A percentile compares a stretch with the other conserved stretches of the same genome.
These are phyloP conservation scores for Cladophialophora bantiana DNA, from an alignment of 2,329 filamentous ascomycete species.

Conservation along the genomic window DNA sequence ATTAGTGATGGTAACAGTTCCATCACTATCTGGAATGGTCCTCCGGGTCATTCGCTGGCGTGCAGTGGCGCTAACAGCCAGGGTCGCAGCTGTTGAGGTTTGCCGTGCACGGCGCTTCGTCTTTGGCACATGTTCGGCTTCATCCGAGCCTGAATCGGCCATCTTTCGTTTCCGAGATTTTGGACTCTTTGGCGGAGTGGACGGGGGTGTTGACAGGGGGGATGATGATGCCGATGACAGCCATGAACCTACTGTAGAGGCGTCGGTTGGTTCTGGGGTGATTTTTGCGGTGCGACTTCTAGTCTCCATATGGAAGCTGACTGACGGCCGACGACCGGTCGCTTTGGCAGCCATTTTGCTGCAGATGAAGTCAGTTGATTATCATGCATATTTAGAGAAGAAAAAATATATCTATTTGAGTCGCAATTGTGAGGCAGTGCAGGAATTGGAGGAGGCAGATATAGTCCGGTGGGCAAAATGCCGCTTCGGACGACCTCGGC, in stretches of 20 bases:
- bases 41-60: conserved; percentile 1
- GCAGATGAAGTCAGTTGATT: not conserved
- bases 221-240: conserved; percentile 7
- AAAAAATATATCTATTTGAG: not conserved
- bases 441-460: not conserved
- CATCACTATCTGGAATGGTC: not conserved
- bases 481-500: not conserved
- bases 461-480: not conserved
- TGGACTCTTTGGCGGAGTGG: conserved; percentile 7
- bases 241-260: conserved; percentile 18
- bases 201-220: conserved; percentile 4
- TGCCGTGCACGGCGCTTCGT: conserved; percentile 6
- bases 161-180: conserved; percentile 17
- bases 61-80: not conserved
- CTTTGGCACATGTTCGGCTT: conserved; percentile 1
- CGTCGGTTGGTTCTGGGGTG: conserved; percentile 6
- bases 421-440: not conserved
- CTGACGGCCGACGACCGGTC: conserved; percentile 13
- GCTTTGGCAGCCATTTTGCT: conserved; percentile 28
- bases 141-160: conserved; percentile 8
- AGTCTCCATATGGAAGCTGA: conserved; percentile 34
- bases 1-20: not conserved
- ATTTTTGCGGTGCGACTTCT: conserved; percentile 19
- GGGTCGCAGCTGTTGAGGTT: not conserved
- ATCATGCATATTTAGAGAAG: not conserved